These are phyloP conservation scores for Liquidambar formosana DNA, from an alignment of 164 flowering plant genomes.

Conservation along the genomic window DNA sequence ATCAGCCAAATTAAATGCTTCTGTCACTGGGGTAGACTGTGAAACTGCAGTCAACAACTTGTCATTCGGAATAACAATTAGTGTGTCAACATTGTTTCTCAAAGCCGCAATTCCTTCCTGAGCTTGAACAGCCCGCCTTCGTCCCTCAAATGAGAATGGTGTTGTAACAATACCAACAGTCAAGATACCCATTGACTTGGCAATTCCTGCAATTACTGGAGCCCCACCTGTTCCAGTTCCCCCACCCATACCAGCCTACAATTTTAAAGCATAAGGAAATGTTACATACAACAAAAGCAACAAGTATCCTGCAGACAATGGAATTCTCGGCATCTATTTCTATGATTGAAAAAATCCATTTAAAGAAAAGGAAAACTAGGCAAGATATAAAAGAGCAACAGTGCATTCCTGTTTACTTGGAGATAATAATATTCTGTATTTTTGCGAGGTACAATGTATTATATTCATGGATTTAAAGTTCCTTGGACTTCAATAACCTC, in stretches of 20 bases:
- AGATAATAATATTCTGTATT: too few species aligned
- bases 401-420: too few species aligned
- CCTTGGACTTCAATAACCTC: too few species aligned
- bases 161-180: slow-evolving; percentile 97
- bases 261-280: slow-evolving; percentile 1
- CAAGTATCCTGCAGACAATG: too few species aligned
- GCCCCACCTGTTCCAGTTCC: slow-evolving; percentile 98
- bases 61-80: slow-evolving; percentile 95
- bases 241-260: slow-evolving; percentile 98
- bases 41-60: slow-evolving; percentile 89
- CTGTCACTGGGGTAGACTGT: slow-evolving; percentile 88
- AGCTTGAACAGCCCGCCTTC: slow-evolving; percentile 89
- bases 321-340: too few species aligned
- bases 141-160: slow-evolving; percentile 93
- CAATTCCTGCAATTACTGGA: slow-evolving; percentile 86
- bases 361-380: too few species aligned
- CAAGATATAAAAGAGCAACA: too few species aligned
- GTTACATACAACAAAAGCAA: too few species aligned
- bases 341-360: too few species aligned
- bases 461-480: too few species aligned
- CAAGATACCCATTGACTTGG: slow-evolving; percentile 90
- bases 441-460: too few species aligned
- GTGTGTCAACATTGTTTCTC: slow-evolving; percentile 89
- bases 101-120: slow-evolving; percentile 96
- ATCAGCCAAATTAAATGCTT: slow-evolving; percentile 94